Evolutionary conservation across 306 rosid genomes (phyloP), one percentile per base, ranked within the genome.

Genomic region (Senna tora): DNA sequence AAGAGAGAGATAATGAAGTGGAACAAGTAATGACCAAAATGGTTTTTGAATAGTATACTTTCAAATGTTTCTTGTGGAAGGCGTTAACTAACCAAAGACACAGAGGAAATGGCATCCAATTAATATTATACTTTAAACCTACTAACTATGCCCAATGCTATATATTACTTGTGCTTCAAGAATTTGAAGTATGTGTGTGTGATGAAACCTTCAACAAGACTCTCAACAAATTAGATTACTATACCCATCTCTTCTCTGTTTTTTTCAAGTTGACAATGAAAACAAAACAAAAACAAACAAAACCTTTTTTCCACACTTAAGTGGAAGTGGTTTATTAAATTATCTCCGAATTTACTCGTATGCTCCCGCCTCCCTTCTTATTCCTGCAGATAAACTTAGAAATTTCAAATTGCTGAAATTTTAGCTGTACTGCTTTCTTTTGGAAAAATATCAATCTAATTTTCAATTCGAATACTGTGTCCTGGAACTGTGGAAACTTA

Each of bases 141-240:
- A 79, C 83, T 45, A 39, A 13, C 7, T 5, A 9, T 1, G 46
- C 46, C 50, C 50, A 43, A 12, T 13, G 72, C 30, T 63, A 59
- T 61, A 71, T 6, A 65, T 77, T 77, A 83, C 96, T 90, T 88
- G 55, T 71, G 65, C 14, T 81, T 88, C 17, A 86, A 90, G 94
- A 43, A n/a, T 43, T 43, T 2, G 16, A 43, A 14, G 16, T 43
- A 2, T 12, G 50, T 43, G 50, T 12, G 55, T 25, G 79, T 59
- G 66, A 79, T 79, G 47, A 41, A 52, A 5, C 73, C 81, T 67
- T 66, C 73, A 61, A 79, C 77, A 79, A 67, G 67, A 72, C n/a
- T 75, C 21, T 72, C 45, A 83, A 79, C 79, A 67, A 78, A 75
- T 52, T 70, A 47, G 59, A 73, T 16, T 39, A 8, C 58, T 30